Conservation (phyloP, 2,329 filamentous ascomycete species). For the Aspergillus sp. region DNA sequence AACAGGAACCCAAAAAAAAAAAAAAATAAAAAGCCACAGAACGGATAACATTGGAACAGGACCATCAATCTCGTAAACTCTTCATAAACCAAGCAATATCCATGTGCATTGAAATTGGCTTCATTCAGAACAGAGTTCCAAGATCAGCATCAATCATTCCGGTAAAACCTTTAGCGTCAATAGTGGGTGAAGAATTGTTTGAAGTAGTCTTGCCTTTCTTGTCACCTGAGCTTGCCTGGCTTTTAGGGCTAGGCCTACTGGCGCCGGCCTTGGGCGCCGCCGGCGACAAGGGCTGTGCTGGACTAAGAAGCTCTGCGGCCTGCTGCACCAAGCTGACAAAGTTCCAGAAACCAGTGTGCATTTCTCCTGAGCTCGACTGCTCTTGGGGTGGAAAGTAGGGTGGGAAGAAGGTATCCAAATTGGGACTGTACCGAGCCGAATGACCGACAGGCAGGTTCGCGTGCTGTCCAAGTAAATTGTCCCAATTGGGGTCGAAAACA, state of each 20-base stretch:
- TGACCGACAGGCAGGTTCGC: constrained; percentile 29
- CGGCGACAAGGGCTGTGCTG: constrained; percentile 7
- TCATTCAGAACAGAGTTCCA: constrained; percentile 21
- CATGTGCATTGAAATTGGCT: neutral
- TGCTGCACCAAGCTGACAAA: constrained; percentile 30
- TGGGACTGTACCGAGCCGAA: constrained; percentile 26
- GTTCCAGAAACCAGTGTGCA: constrained; percentile 26
- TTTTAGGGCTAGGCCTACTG: neutral
- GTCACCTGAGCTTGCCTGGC: neutral
- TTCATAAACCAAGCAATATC: too few species aligned
- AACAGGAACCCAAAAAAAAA: neutral
- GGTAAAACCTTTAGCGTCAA: constrained; percentile 1
- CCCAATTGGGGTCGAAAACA: constrained; percentile 35
- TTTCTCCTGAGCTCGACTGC: constrained; percentile 9
- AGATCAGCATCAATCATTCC: constrained; percentile 19
- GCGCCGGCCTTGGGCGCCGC: neutral
- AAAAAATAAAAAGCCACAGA: neutral
- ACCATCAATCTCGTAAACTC: too few species aligned
- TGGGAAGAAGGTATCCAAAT: constrained; percentile 32
- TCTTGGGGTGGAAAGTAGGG: constrained; percentile 23
- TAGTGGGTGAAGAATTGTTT: constrained; percentile 5
- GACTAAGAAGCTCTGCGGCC: constrained; percentile 26
- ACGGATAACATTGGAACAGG: neutral
- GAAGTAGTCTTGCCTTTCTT: neutral
- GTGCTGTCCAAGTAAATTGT: constrained; percentile 33